These are phyloP conservation scores for Halophytophthora batemanensis DNA, from an alignment of 352 stramenopile genomes.

Conservation along the genomic window DNA sequence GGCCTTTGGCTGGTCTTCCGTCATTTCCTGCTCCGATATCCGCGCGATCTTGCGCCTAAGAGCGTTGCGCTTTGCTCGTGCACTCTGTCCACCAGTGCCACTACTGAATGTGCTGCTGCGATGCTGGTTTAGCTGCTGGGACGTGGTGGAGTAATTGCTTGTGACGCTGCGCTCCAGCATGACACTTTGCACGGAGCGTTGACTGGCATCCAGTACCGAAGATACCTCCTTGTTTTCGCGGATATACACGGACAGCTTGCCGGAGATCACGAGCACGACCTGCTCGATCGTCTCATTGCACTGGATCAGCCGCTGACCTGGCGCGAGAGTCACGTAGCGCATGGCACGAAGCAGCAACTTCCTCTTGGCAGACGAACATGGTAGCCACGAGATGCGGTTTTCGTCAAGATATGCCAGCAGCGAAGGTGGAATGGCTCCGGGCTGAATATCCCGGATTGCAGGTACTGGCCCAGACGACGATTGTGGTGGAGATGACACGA, in stretches of 20 bases:
- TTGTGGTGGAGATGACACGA: neutral
- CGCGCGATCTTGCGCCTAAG: constrained; percentile 20
- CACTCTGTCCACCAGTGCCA: too few relatives aligned
- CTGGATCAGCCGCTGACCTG: constrained; percentile 41
- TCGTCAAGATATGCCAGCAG: constrained; percentile 31
- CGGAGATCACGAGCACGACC: constrained; percentile 45
- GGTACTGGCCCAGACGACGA: neutral
- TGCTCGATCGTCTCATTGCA: constrained; percentile 40
- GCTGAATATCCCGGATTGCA: neutral
- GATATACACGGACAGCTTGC: constrained; percentile 38
- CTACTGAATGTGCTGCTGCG: neutral
- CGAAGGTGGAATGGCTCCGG: constrained; percentile 9
- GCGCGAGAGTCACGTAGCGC: constrained; percentile 19
- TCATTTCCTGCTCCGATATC: constrained; percentile 17
- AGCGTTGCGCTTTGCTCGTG: constrained; percentile 9
- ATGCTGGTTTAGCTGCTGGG: constrained; percentile 46
- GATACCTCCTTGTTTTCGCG: constrained; percentile 36
- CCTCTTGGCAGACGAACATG: constrained; percentile 23
- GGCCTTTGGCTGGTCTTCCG: constrained; percentile 2
- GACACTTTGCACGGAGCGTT: constrained; percentile 51
- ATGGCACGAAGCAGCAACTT: constrained; percentile 39
- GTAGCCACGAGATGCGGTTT: constrained; percentile 28
- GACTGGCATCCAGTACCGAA: constrained; percentile 43
- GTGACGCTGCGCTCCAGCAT: constrained; percentile 54
- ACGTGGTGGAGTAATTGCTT: constrained; percentile 72